phyloP scores from a whole-genome alignment of 768 basidiomycete genomes.

The Filobasidium floriforme region DNA sequence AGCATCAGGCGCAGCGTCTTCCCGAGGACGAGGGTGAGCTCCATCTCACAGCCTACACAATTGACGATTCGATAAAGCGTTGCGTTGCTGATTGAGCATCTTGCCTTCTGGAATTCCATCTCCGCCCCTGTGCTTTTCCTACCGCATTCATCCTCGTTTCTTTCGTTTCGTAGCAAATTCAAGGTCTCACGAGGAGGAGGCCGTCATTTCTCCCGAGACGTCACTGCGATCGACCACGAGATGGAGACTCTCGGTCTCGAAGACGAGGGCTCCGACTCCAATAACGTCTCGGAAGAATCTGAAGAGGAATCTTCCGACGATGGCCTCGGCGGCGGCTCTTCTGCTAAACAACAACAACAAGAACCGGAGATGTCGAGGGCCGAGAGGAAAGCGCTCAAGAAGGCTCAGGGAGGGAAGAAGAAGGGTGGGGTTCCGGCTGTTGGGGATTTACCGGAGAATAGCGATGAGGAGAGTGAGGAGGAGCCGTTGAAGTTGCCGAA shows the following conservation, averaged over 20 bases:
- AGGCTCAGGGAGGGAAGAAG: conserved; percentile 54
- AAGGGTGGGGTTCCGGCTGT: conserved; percentile 49
- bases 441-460: conserved; percentile 49
- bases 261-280: conserved; percentile 40
- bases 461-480: conserved; percentile 24
- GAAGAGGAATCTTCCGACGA: conserved; percentile 45
- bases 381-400: conserved; percentile 74
- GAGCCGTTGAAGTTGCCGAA: conserved; percentile 21
- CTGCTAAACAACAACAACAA: too few species aligned
- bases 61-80: too few species aligned
- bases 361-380: conserved; percentile 57
- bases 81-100: too few species aligned
- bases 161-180: conserved; percentile 69
- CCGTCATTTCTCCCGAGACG: conserved; percentile 62
- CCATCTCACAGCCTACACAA: too few species aligned
- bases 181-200: conserved; percentile 84
- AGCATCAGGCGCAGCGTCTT: conserved; percentile 28
- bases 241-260: conserved; percentile 49
- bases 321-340: conserved; percentile 37
- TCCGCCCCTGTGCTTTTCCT: too few species aligned
- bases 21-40: conserved; percentile 40
- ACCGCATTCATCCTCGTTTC: too few species aligned
- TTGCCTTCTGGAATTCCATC: too few species aligned
- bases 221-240: conserved; percentile 41
- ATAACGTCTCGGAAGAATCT: conserved; percentile 32